Base-by-base conservation (phyloP, 768 basidiomycete genomes). In the Termitomyces sp. region DNA sequence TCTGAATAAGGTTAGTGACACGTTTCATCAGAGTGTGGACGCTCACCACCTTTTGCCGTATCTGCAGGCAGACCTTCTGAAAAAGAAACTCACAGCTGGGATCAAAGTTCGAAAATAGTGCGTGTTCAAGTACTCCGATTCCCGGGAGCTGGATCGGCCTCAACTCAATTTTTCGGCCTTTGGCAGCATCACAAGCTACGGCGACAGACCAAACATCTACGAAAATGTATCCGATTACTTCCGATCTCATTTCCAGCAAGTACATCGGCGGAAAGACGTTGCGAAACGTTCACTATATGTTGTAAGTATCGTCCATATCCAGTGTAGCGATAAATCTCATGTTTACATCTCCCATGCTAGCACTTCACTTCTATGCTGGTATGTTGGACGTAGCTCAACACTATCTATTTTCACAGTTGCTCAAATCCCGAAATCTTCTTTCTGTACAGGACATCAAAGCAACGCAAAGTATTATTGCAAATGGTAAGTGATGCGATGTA, bases 221-320 rank as follows among this genome's bases (percentile, higher is more conserved):
- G 83, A 88, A 66, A 81, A 82, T 20, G 91, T 87, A 15, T 81
- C 90, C 42, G 82, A 86, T 54, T 93, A 94, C 67, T 93, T 94
- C 77, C 83, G 85, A n/a, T 83, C 87, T n/a, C 92, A 93, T 71
- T 94, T 94, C 68, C 74, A 86, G 32, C 88, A 90, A 63, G 86
- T 86, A 11, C 89, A 93, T 70, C 81, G 83, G 67, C 81, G 83
- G 64, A 86, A 86, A 62, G 88, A 90, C 67, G 73, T 76, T 36
- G 78, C 80, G 17, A 78, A 79, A 59, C 81, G 90, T 48, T 80
- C 80, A 52, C 76, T 92, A 17, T 91, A 85, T 69, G 80, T 84
- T 51, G 87, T 89, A 67, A 71, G 87, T 83, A 6, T 14, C 31
- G 60, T 15, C 68, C 55, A 37, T 61, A 32, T 40, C 52, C 8